phyloP scores from a whole-genome alignment of 2,329 filamentous ascomycete genomes.

The Aspergillus ochraceus region DNA sequence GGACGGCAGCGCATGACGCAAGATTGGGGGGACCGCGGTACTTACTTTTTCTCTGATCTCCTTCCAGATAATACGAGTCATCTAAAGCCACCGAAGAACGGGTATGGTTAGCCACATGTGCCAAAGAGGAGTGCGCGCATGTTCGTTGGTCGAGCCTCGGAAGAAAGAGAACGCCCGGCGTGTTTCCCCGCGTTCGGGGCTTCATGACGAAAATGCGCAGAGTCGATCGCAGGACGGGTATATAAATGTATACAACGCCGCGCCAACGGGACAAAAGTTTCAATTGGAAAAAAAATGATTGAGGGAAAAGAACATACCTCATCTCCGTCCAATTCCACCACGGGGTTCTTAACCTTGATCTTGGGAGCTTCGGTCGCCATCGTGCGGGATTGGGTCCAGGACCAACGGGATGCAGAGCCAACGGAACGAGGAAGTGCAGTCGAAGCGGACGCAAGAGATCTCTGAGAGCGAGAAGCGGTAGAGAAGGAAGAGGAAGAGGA shows the following conservation, averaged over 20 bases:
- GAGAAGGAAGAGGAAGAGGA: conserved; percentile 28
- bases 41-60: conserved; percentile 90
- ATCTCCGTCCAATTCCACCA: conserved; percentile 93
- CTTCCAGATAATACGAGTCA: conserved; percentile 99
- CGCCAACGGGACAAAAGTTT: not conserved
- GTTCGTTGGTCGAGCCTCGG: conserved; percentile 9
- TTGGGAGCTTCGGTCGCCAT: conserved; percentile 62
- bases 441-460: conserved; percentile 25
- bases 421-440: conserved; percentile 23
- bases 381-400: conserved; percentile 44
- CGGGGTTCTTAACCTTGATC: conserved; percentile 99
- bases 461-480: conserved; percentile 26
- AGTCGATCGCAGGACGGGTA: conserved; percentile 7
- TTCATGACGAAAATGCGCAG: conserved; percentile 27
- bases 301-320: conserved; percentile 45
- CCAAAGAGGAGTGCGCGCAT: conserved; percentile 1
- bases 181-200: conserved; percentile 33
- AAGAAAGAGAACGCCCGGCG: conserved; percentile 22
- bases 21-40: conserved; percentile 13
- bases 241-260: conserved; percentile 13
- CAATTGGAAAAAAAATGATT: not conserved
- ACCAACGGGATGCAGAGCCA: conserved; percentile 28
- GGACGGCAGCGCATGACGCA: conserved; percentile 13
- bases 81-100: conserved; percentile 53
- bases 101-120: conserved; percentile 19